phyloP scores from a whole-genome alignment of 345 rosid genomes.

The Aegle marmelos region DNA sequence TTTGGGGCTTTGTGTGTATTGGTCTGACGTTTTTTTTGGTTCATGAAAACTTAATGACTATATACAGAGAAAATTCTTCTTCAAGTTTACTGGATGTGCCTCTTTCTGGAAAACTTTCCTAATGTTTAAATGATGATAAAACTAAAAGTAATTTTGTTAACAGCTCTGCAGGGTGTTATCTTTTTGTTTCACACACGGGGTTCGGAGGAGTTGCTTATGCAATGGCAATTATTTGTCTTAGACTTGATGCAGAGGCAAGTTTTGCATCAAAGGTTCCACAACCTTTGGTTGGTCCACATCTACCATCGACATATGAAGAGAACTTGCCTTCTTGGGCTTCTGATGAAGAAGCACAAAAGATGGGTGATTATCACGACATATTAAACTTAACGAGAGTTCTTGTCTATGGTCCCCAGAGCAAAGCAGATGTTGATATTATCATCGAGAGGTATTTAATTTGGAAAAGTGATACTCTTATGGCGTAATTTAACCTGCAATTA shows the following conservation, averaged over 20 bases:
- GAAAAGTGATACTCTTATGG: not conserved
- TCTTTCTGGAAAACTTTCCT: not conserved
- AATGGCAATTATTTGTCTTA: conserved; percentile 81
- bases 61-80: not conserved
- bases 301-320: conserved; percentile 28
- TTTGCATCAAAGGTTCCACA: conserved; percentile 27
- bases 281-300: conserved; percentile 29
- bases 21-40: not conserved
- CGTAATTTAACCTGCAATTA: not conserved
- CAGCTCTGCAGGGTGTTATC: conserved; percentile 74
- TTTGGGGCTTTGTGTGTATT: not conserved
- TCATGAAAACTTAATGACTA: not conserved
- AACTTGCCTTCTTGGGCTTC: conserved; percentile 44
- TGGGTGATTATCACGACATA: conserved; percentile 98
- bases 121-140: conserved; percentile 8
- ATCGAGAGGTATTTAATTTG: conserved; percentile 48
- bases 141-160: conserved; percentile 10
- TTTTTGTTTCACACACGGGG: conserved; percentile 88
- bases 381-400: conserved; percentile 94
- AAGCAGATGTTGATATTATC: conserved; percentile 73
- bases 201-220: conserved; percentile 92
- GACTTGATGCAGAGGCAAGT: conserved; percentile 58
- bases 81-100: not conserved
- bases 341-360: conserved; percentile 70
- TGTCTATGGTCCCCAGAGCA: conserved; percentile 85